Base-by-base conservation (phyloP, 164 flowering plant genomes). In the Houttuynia cordata region DNA sequence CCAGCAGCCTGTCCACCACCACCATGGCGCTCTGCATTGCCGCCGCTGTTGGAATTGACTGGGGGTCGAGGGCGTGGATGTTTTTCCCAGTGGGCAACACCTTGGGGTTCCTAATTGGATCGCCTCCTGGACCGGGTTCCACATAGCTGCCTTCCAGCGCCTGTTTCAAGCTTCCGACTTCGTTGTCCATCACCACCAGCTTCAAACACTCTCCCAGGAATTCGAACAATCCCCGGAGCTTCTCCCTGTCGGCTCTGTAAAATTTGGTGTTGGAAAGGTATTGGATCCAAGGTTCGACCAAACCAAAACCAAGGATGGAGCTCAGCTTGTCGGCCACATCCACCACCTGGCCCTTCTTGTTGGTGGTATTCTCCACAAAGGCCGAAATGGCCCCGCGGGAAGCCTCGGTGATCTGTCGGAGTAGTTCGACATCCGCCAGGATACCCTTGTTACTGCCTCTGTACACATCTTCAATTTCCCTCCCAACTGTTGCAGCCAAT, bases 51-150 rank as follows among this genome's bases (percentile, higher is more conserved):
- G 99, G 99, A 59, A 94, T 94, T 10, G 96, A 58, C 62, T 94
- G 99, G 61, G 99, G 99, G 72, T 94, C 99, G 56, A 94, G 70
- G 0, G 99, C 99, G 62, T 94, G 99, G 58, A 94, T 94, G 71
- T 94, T 94, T 75, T 94, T 94, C 23, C 99, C 99, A 6, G 99
- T 94, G n/a, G 99, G 99, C 68, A 94, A 68, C 22, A 94, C 99
- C 73, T 94, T 94, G 0, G 99, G 99, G 73, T 94, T 94, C 65
- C 97, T 82, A 39, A 94, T 94, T 15, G 99, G 99, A 64, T 94
- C 99, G 54, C 99, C 99, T 42, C 99, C 99, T 12, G 99, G 99
- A 45, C 99, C 99, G 14, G 99, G 97, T 70, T 82, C 93, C 15
- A 94, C 99, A 64, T 79, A 94, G 50, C 88, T 86, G 19, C 99